Conservation (phyloP, 768 basidiomycete species). For the Trametes sanguinea region DNA sequence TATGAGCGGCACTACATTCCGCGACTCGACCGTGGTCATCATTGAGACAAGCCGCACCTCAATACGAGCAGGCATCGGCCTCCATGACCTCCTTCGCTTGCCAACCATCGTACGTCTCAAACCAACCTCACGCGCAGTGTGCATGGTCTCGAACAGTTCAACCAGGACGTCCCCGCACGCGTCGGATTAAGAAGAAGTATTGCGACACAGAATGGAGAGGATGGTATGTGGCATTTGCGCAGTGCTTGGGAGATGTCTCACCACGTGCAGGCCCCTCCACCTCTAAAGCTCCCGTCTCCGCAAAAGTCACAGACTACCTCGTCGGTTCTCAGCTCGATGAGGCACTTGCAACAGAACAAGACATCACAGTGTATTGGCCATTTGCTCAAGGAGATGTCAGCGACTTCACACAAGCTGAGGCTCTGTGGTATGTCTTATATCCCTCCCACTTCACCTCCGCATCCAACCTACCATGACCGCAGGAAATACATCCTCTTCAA, state of each 20-base stretch:
- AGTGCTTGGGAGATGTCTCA: constrained; percentile 21
- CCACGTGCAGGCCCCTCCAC: constrained; percentile 37
- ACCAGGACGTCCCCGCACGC: constrained; percentile 76
- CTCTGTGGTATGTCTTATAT: constrained; percentile 66
- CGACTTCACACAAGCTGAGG: constrained; percentile 87
- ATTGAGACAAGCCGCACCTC: constrained; percentile 75
- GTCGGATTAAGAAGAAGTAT: constrained; percentile 64
- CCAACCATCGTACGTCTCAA: constrained; percentile 70
- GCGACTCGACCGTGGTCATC: constrained; percentile 79
- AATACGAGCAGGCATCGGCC: constrained; percentile 75
- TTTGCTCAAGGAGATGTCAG: constrained; percentile 71
- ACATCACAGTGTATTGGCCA: constrained; percentile 79
- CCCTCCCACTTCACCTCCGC: not conserved
- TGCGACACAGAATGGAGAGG: constrained; percentile 35
- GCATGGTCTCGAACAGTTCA: not conserved
- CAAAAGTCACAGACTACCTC: constrained; percentile 75
- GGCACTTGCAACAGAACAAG: constrained; percentile 71
- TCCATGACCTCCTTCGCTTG: constrained; percentile 74
- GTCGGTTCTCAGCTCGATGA: constrained; percentile 83
- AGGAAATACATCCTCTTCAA: constrained; percentile 88
- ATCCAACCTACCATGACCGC: constrained; percentile 4
- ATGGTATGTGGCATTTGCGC: constrained; percentile 30
- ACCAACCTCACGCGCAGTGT: not conserved
- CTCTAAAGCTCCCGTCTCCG: constrained; percentile 51
- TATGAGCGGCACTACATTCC: constrained; percentile 41